These are phyloP conservation scores for Trebouxia gelatinosa DNA, from an alignment of 163 green algal genomes.

Conservation along the genomic window DNA sequence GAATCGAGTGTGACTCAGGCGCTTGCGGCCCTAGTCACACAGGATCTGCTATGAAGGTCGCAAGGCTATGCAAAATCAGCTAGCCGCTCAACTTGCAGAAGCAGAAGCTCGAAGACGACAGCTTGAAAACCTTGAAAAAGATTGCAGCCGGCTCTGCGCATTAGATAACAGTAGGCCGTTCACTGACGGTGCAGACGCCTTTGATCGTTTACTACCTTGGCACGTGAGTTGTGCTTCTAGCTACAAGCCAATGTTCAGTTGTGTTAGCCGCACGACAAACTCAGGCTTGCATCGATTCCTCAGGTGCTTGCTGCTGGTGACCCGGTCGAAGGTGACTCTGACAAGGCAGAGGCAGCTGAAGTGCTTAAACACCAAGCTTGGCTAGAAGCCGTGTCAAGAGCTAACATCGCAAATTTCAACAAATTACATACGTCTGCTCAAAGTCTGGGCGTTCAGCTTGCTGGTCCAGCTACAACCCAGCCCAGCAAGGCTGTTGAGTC, in stretches of 20 bases:
- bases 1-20: no score
- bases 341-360: slow-evolving; percentile 1
- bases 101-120: slow-evolving; percentile 8
- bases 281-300: no score
- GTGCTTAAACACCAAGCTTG: slow-evolving; percentile 6
- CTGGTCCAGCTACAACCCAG: no score
- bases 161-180: slow-evolving; percentile 2
- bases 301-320: slow-evolving; percentile 3
- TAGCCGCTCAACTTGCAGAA: slow-evolving; percentile 11
- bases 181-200: slow-evolving; percentile 1
- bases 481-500: not conserved
- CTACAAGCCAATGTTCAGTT: no score
- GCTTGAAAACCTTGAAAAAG: not conserved
- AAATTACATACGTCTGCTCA: no score
- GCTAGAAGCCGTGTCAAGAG: not conserved
- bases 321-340: not conserved
- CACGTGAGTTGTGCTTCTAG: not conserved
- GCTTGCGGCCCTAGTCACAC: no score
- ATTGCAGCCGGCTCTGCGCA: not conserved
- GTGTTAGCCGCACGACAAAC: no score
- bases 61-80: slow-evolving; percentile 14
- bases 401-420: not conserved
- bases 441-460: no score
- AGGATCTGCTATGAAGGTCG: no score
- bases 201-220: slow-evolving; percentile 24